A percentile compares a stretch with the other conserved stretches of the same genome.
Conservation (phyloP, 148 eudicot species). For the Diospyros kaki region DNA sequence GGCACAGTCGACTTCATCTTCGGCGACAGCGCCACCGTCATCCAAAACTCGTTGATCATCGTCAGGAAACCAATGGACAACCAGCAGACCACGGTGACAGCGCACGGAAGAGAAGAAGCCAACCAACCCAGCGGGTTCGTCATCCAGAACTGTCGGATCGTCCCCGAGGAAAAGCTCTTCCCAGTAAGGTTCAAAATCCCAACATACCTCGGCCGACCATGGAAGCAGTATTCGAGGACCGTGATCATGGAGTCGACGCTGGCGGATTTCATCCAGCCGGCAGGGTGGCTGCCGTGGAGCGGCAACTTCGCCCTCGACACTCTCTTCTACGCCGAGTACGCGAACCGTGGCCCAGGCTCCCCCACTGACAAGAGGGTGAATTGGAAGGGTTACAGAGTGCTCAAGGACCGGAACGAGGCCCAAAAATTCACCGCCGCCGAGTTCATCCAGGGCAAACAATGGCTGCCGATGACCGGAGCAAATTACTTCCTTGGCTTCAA, state of each 20-base stretch:
- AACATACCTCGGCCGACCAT: conserved; percentile 61
- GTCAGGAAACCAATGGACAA: conserved; percentile 35
- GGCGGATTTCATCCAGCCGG: conserved; percentile 50
- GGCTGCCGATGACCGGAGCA: conserved; percentile 36
- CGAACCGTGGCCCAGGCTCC: conserved; percentile 60
- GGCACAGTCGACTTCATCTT: conserved; percentile 59
- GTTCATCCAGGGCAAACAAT: conserved; percentile 40
- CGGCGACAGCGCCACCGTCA: conserved; percentile 36
- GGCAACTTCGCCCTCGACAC: conserved; percentile 44
- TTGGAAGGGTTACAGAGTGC: conserved; percentile 46
- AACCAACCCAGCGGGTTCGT: conserved; percentile 44
- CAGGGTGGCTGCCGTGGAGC: conserved; percentile 59
- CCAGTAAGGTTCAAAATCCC: conserved; percentile 34
- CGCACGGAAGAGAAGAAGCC: conserved; percentile 48
- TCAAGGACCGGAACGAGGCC: conserved; percentile 37
- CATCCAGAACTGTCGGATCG: conserved; percentile 68
- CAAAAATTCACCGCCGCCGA: conserved; percentile 32
- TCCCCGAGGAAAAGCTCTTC: conserved; percentile 42
- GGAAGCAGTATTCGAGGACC: conserved; percentile 60
- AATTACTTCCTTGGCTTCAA: conserved; percentile 33
- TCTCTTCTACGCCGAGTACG: conserved; percentile 40
- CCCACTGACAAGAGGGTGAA: conserved; percentile 33
- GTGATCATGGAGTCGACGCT: conserved; percentile 53
- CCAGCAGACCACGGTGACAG: conserved; percentile 62
- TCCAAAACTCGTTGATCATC: conserved; percentile 56